Evolutionary conservation across 192 early-diverging fungal species (phyloP), one percentile per base, ranked within the genome.

Genomic region (Coemansia guatemalensis): DNA sequence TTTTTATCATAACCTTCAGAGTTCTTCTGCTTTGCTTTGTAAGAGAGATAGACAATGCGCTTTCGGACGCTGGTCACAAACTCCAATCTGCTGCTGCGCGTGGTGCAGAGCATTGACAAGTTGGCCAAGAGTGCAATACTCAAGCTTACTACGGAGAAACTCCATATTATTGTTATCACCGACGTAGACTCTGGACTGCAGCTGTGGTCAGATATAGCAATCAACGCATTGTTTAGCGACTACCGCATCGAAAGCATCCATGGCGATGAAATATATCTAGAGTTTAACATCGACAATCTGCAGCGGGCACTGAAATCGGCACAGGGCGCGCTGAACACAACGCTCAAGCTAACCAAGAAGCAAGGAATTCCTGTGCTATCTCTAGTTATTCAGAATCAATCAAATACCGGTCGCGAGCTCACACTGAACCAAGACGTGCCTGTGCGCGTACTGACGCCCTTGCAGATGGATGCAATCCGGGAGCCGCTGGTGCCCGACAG

Each of bases 231-330:
- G n/a, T 92, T 93, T 47, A 66, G 74, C 52, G 85, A 88, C n/a
- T 91, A 90, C 75, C 75, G 71, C 20, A 75, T 92, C 26, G 86
- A 88, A 27, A 89, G 87, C 54, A 57, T 75, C 2, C 71, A 81
- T 55, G 67, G 87, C 48, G 86, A 92, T 57, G 87, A 90, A 61
- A 92, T 95, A 52, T 88, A 86, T 62, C 51, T 92, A 0, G 86
- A 91, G 64, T 59, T 93, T 53, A 69, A 68, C 53, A 81, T 85
- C 39, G 89, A 92, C 49, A 85, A 87, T 50, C 50, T 93, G 8
- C 65, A 85, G 21, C 73, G 88, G 8, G 89, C 88, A 6, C 72
- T 91, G 39, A 84, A 79, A 59, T 86, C 87, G 6, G 72, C 80
- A 14, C 86, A 82, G 53, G 75, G 84, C 26, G 83, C 86, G 0